Evolutionary conservation across 108 stramenopile species (phyloP), one percentile per base, ranked within the genome.

Genomic region (Discostella pseudostelligera): DNA sequence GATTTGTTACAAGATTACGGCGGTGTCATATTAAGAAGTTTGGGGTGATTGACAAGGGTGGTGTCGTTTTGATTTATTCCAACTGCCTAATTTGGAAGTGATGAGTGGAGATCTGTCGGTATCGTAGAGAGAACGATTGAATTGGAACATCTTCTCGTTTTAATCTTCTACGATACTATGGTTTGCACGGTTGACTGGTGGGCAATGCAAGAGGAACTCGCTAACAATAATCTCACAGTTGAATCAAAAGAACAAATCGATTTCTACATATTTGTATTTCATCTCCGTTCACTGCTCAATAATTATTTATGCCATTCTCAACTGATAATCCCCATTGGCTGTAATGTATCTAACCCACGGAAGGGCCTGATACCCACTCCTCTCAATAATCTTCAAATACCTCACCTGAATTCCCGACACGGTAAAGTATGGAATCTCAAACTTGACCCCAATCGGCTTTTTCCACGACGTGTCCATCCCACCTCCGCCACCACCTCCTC

Each of bases 301-400:
- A 25, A 51, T 59, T 47, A 37, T 25, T 71, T 82, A 98, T 62
- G 88, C 88, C 98, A 99, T 99, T 72, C 98, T 78, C 62, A 99
- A 69, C 66, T 96, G 95, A 72, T 99, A 99, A 81, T 97, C 92
- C 17, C 98, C 98, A 75, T 98, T 96, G 59, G 92, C 96, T 20
- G 99, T 99, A 80, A 99, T 98, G 74, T 99, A 99, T 53, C 99
- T 87, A 8, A 99, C 99, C 99, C 99, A 99, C 10, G 99, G 99
- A 63, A 99, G 62, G 11, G 99, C 99, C 71, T 96, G 94, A 80
- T 99, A 99, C 13, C 99, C 99, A 76, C 93, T 95, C 70, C 90
- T 95, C 82, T 99, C 99, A 70, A 99, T 99, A 59, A 99, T 98
- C 81, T 98, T 98, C 61, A 99, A 83, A 81, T 99, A 99, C 19